phyloP scores from a whole-genome alignment of 2,329 filamentous ascomycete genomes.

The Ceratocystiopsis sp. region DNA sequence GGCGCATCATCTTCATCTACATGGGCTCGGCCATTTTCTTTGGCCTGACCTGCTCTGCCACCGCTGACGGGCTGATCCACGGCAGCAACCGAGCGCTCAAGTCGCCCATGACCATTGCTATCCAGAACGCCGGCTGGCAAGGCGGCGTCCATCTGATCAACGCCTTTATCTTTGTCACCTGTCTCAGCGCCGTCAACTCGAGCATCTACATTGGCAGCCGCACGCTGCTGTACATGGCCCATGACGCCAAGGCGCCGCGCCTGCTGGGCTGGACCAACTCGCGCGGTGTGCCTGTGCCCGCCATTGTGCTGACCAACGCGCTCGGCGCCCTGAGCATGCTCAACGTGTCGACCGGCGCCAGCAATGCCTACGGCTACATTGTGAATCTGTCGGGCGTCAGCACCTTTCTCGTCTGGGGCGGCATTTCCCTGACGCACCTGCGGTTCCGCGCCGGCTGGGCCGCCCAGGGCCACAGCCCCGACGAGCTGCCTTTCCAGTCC shows the following conservation, averaged over 20 bases:
- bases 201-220: slow-evolving; percentile 64
- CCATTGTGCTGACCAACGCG: slow-evolving; percentile 50
- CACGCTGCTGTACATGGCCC: slow-evolving; percentile 60
- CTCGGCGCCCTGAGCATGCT: slow-evolving; percentile 60
- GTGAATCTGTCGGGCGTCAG: slow-evolving; percentile 54
- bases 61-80: slow-evolving; percentile 45
- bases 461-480: slow-evolving; percentile 35
- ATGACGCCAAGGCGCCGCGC: slow-evolving; percentile 51
- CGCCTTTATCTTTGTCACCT: slow-evolving; percentile 57
- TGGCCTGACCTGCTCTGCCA: slow-evolving; percentile 54
- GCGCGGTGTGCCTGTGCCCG: slow-evolving; percentile 44
- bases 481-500: slow-evolving; percentile 38
- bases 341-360: slow-evolving; percentile 51
- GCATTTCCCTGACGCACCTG: slow-evolving; percentile 54
- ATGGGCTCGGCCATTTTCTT: slow-evolving; percentile 61
- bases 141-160: slow-evolving; percentile 63
- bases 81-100: slow-evolving; percentile 45
- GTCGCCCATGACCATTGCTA: slow-evolving; percentile 57
- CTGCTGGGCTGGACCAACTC: slow-evolving; percentile 52
- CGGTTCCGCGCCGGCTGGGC: slow-evolving; percentile 50
- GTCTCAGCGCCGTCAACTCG: slow-evolving; percentile 54
- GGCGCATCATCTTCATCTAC: slow-evolving; percentile 44
- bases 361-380: slow-evolving; percentile 49
- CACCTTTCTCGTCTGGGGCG: slow-evolving; percentile 56
- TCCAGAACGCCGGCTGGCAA: slow-evolving; percentile 54